Base-by-base conservation (phyloP, 441 rosid genomes). In the Theobroma grandiflorum region DNA sequence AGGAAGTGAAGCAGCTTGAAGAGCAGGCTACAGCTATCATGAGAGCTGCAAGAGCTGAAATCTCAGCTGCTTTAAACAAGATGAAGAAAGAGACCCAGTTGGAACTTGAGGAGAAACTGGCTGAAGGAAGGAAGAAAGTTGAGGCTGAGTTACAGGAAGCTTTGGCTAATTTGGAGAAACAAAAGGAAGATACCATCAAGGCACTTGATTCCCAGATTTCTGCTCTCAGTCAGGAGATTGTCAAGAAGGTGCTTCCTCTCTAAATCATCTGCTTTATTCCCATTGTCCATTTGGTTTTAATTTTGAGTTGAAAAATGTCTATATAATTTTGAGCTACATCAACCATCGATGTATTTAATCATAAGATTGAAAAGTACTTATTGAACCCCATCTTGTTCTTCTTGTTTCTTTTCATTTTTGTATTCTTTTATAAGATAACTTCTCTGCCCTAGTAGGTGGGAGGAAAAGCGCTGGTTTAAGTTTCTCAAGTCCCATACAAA, bases 41-140 rank as follows among this genome's bases (percentile, higher is more conserved):
- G 97, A 87, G 86, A 73, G 99, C 98, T 0, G 94, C 98, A 11
- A 88, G 96, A 76, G 98, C 99, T 0, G 99, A 96, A 86, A 91
- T 96, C 45, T 81, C 99, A 15, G 97, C 96, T 14, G 94, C 97
- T 0, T 88, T 93, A 74, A 92, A 84, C 81, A 91, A 92, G 88
- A 95, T 91, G 98, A 92, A 93, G 95, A 90, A 93, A 87, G 98
- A 96, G 86, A 94, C 97, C 0, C 91, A 92, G 90, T 88, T 72
- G 80, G 98, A 92, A 76, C 85, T 96, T 43, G 98, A 94, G 72
- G 76, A 79, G 88, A 91, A 88, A 78, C 52, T 90, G 72, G 89
- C 81, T 5, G 94, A 84, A 22, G 98, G 92, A 49, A 89, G 92
- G 90, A 87, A 87, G 91, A 92, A 90, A 80, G 87, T 94, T 63